Evolutionary conservation across 1,284 basidiomycete genomes (phyloP).

Genomic region (Porodaedalea pini): DNA sequence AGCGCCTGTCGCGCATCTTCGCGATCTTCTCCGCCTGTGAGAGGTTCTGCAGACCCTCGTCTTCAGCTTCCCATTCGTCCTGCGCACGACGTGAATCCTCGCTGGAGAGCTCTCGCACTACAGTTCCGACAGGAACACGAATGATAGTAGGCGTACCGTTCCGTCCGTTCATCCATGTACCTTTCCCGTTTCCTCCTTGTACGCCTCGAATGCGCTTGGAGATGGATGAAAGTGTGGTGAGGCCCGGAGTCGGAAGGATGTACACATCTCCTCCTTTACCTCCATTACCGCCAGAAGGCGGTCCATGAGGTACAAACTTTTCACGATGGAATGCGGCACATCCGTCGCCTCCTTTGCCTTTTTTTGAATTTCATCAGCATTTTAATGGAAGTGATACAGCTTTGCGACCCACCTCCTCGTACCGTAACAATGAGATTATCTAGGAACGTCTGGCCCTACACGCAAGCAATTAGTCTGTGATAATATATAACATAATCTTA

Average conservation of each 20-base stretch:
- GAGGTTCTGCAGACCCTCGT: constrained; percentile 54
- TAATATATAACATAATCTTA: background rate
- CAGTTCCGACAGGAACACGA: constrained; percentile 83
- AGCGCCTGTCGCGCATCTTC: constrained; percentile 63
- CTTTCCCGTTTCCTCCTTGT: constrained; percentile 70
- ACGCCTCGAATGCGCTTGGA: constrained; percentile 64
- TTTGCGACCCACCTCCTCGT: constrained; percentile 58
- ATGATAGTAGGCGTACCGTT: constrained; percentile 71
- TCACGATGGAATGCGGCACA: constrained; percentile 82
- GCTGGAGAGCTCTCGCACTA: constrained; percentile 71
- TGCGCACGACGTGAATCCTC: constrained; percentile 58
- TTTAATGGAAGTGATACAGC: constrained; percentile 21
- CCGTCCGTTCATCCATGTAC: constrained; percentile 82
- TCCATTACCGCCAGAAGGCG: constrained; percentile 88
- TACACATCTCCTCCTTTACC: constrained; percentile 86
- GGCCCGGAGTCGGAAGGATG: constrained; percentile 67
- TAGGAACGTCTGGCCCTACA: constrained; percentile 73
- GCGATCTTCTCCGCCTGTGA: constrained; percentile 45
- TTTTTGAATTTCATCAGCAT: background rate
- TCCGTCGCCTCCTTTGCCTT: constrained; percentile 80
- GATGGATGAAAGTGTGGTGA: constrained; percentile 77
- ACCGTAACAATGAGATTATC: constrained; percentile 78
- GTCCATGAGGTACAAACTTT: constrained; percentile 74
- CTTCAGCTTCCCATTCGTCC: constrained; percentile 67
- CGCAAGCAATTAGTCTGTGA: constrained; percentile 13